A percentile compares a stretch with the other conserved stretches of the same genome.
phyloP scores from a whole-genome alignment of 192 early-diverging fungal species.

The Piromyces finnis region DNA sequence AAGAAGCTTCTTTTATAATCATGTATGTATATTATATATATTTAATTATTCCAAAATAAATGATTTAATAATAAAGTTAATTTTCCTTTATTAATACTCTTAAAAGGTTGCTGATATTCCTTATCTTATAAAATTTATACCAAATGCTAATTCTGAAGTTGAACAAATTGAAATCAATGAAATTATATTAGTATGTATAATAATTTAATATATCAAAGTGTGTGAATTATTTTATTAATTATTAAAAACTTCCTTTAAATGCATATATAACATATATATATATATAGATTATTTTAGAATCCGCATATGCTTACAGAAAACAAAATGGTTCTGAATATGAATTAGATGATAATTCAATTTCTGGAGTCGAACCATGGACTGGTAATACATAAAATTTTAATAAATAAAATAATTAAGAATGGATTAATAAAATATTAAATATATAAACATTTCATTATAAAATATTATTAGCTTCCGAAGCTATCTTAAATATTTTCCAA shows the following conservation, averaged over 20 bases:
- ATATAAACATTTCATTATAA: no score
- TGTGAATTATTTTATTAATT: no score
- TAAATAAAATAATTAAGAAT: not conserved
- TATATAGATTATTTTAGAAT: not conserved
- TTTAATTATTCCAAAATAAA: no score
- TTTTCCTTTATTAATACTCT: no score
- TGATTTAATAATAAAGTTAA: no score
- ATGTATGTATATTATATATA: no score
- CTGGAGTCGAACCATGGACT: not conserved
- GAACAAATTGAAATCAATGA: not conserved
- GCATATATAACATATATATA: no score
- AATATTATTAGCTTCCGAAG: not conserved
- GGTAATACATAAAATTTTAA: no score
- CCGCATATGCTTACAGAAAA: not conserved
- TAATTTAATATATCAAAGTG: no score
- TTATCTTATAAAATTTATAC: not conserved
- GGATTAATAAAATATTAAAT: not conserved
- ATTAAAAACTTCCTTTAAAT: no score
- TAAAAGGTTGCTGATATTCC: not conserved
- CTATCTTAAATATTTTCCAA: not conserved
- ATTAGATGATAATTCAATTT: not conserved
- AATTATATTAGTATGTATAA: not conserved
- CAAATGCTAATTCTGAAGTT: not conserved
- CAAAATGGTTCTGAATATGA: not conserved
- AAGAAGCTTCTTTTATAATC: not conserved